A percentile compares a stretch with the other conserved stretches of the same genome.
These are phyloP conservation scores for Pichia gijzeniarum DNA, from an alignment of 805 yeast species.

Conservation along the genomic window DNA sequence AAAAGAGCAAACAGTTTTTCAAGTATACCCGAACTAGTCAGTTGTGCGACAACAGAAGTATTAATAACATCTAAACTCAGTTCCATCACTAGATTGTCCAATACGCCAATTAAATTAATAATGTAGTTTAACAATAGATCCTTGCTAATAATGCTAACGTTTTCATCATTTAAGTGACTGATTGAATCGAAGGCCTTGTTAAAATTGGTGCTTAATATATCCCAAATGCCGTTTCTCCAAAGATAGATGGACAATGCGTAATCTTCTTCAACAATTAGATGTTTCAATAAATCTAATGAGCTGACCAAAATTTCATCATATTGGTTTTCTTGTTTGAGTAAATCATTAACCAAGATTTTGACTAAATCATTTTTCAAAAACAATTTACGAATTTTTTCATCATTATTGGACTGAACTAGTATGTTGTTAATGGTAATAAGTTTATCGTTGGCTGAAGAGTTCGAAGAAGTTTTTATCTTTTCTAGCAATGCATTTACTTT, in stretches of 20 bases:
- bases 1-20: slow-evolving; percentile 14
- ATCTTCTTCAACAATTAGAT: slow-evolving; percentile 80
- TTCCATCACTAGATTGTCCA: slow-evolving; percentile 54
- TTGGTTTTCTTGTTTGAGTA: slow-evolving; percentile 54
- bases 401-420: slow-evolving; percentile 53
- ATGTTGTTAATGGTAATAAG: slow-evolving; percentile 73
- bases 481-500: slow-evolving; percentile 64
- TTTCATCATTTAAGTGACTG: slow-evolving; percentile 31
- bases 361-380: slow-evolving; percentile 69
- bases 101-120: slow-evolving; percentile 61
- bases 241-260: slow-evolving; percentile 67
- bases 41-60: slow-evolving; percentile 19
- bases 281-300: slow-evolving; percentile 74
- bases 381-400: slow-evolving; percentile 43
- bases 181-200: slow-evolving; percentile 46
- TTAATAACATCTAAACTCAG: slow-evolving; percentile 50
- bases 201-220: slow-evolving; percentile 46
- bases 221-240: slow-evolving; percentile 78
- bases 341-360: slow-evolving; percentile 46
- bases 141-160: slow-evolving; percentile 27
- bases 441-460: slow-evolving; percentile 58
- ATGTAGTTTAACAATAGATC: slow-evolving; percentile 55
- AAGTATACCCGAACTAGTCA: slow-evolving; percentile 24
- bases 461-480: slow-evolving; percentile 47
- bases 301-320: slow-evolving; percentile 72